A percentile compares a stretch with the other conserved stretches of the same genome.
These are phyloP conservation scores for Cucurbitaria berberidis DNA, from an alignment of 2,329 filamentous ascomycete genomes.

Conservation along the genomic window DNA sequence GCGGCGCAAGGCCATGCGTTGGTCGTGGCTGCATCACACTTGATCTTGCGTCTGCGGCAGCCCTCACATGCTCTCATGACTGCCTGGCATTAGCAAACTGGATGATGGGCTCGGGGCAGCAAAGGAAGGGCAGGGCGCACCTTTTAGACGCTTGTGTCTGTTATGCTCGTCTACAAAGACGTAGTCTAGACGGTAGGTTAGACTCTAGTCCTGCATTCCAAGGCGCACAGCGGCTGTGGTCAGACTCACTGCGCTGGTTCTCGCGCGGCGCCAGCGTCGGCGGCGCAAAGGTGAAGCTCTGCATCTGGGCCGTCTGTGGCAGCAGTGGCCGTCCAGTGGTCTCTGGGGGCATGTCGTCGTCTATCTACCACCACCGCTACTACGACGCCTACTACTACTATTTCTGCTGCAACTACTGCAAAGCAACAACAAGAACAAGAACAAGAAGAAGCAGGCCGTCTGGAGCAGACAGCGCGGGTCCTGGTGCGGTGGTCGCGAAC, in stretches of 20 bases:
- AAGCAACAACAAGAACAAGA: too few species aligned
- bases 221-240: conserved; percentile 4
- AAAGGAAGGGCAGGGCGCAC: conserved; percentile 55
- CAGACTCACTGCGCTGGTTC: conserved; percentile 79
- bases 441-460: too few species aligned
- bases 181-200: conserved; percentile 71
- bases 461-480: conserved; percentile 13
- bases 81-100: conserved; percentile 49
- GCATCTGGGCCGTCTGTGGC: conserved; percentile 73
- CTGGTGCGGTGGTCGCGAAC: conserved; percentile 31
- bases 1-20: conserved; percentile 98
- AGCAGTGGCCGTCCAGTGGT: conserved; percentile 66
- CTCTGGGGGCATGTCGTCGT: conserved; percentile 65
- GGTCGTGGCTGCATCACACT: conserved; percentile 95
- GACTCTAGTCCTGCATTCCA: neutral
- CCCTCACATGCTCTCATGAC: conserved; percentile 98
- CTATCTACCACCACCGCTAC: conserved; percentile 8
- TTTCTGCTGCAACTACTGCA: too few species aligned
- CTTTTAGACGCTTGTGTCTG: conserved; percentile 94
- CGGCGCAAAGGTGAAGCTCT: conserved; percentile 77
- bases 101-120: neutral
- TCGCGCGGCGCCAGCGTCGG: conserved; percentile 69
- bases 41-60: conserved; percentile 93
- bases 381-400: too few species aligned
- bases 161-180: conserved; percentile 99